Evolutionary conservation across 352 stramenopile genomes (phyloP).

Genomic region (Globisporangium canariense): DNA sequence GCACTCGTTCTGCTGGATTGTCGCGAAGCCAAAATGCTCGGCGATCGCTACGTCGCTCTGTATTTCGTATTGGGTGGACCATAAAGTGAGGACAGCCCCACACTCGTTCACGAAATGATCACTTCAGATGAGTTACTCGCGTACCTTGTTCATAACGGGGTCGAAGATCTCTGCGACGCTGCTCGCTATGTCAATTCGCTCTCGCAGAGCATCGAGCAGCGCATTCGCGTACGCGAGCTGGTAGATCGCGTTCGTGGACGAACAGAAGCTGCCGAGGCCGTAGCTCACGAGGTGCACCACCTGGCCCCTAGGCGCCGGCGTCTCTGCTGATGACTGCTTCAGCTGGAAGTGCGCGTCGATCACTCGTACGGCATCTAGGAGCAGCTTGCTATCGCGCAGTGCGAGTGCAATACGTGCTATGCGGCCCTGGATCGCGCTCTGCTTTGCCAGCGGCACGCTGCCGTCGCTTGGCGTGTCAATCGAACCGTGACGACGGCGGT

Average conservation of each 20-base stretch:
- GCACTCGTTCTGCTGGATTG: constrained; percentile 67
- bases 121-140: not conserved
- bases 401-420: constrained; percentile 32
- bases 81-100: not conserved
- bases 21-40: constrained; percentile 31
- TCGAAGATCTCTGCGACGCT: constrained; percentile 55
- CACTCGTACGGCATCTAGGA: constrained; percentile 24
- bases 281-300: constrained; percentile 51
- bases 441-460: not conserved
- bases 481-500: constrained; percentile 3
- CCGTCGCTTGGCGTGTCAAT: not conserved
- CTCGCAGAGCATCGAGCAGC: constrained; percentile 28
- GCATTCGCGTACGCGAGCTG: constrained; percentile 66
- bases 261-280: constrained; percentile 72
- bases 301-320: not conserved
- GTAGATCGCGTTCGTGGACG: constrained; percentile 69
- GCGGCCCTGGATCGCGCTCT: constrained; percentile 34
- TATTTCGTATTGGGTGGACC: not conserved
- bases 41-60: constrained; percentile 63
- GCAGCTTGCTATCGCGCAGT: constrained; percentile 27
- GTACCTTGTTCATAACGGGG: constrained; percentile 76
- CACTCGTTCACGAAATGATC: not conserved
- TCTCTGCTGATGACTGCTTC: constrained; percentile 4
- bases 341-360: constrained; percentile 28
- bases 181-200: not conserved